A percentile compares a stretch with the other conserved stretches of the same genome.
phyloP scores from a whole-genome alignment of 768 basidiomycete genomes.

The Lenzites betulinus region DNA sequence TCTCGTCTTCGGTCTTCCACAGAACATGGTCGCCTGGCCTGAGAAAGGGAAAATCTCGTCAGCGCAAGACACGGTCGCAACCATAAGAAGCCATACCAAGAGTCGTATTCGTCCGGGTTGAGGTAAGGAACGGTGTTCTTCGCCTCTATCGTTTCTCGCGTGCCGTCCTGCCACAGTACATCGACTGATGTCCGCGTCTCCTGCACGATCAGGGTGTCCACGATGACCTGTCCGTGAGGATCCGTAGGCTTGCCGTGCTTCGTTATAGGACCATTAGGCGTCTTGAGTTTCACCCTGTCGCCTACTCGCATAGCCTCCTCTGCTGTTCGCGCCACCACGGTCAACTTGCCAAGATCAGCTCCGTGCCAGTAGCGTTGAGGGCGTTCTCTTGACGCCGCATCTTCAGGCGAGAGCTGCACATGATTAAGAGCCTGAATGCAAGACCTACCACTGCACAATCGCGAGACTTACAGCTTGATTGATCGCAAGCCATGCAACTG shows the following conservation, averaged over 20 bases:
- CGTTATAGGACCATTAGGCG: constrained; percentile 53
- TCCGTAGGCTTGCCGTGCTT: constrained; percentile 59
- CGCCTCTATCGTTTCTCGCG: constrained; percentile 58
- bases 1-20: constrained; percentile 75
- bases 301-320: constrained; percentile 72
- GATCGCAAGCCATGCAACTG: constrained; percentile 83
- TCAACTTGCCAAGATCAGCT: constrained; percentile 61
- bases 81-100: constrained; percentile 53
- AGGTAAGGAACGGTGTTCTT: constrained; percentile 76
- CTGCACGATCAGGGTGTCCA: constrained; percentile 61
- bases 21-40: constrained; percentile 93
- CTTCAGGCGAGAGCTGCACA: constrained; percentile 57
- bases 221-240: constrained; percentile 47
- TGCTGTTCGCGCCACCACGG: constrained; percentile 58
- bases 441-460: neutral
- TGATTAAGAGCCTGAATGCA: constrained; percentile 3
- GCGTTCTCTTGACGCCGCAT: constrained; percentile 58
- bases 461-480: constrained; percentile 70
- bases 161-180: constrained; percentile 90
- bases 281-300: constrained; percentile 66
- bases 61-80: neutral
- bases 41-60: neutral
- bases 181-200: constrained; percentile 71
- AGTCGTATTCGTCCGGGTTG: constrained; percentile 91
- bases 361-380: constrained; percentile 80